These are phyloP conservation scores for Escallonia herrerae DNA, from an alignment of 129 eudicot species.

Conservation along the genomic window DNA sequence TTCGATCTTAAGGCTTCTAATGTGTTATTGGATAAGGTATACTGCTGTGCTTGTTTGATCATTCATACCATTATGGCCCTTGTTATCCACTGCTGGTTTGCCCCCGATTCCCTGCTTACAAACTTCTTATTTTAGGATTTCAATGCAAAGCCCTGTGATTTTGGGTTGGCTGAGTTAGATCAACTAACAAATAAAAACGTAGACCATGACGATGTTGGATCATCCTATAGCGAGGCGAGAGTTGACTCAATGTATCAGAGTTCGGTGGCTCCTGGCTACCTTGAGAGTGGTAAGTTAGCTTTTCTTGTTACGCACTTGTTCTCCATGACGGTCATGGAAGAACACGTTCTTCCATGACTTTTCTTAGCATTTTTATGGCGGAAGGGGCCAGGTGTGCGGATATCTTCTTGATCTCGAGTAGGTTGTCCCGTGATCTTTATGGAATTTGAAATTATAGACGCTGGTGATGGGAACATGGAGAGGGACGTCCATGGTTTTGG, in stretches of 20 bases:
- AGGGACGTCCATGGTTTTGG: constrained; percentile 41
- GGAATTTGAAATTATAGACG: too few species aligned
- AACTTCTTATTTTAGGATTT: constrained; percentile 16
- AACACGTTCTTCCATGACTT: too few species aligned
- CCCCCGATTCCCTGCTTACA: neutral
- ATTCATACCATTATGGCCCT: neutral
- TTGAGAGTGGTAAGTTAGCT: constrained; percentile 22
- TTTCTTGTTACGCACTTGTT: neutral
- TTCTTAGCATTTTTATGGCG: too few species aligned
- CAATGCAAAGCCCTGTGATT: constrained; percentile 33
- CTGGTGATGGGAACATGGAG: constrained; percentile 25
- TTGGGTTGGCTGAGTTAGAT: constrained; percentile 30
- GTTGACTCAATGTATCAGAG: constrained; percentile 18
- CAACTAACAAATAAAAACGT: neutral
- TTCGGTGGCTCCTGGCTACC: constrained; percentile 38
- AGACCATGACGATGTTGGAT: neutral
- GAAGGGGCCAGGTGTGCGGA: too few species aligned
- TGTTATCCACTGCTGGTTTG: neutral
- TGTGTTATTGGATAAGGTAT: constrained; percentile 22
- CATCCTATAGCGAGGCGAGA: constrained; percentile 9
- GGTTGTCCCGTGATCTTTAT: too few species aligned
- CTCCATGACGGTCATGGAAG: too few species aligned
- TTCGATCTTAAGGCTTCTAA: constrained; percentile 11
- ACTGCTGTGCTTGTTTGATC: neutral
- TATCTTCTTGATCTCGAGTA: too few species aligned